These are phyloP conservation scores for Brassica incana DNA, from an alignment of 345 rosid genomes.

Conservation along the genomic window DNA sequence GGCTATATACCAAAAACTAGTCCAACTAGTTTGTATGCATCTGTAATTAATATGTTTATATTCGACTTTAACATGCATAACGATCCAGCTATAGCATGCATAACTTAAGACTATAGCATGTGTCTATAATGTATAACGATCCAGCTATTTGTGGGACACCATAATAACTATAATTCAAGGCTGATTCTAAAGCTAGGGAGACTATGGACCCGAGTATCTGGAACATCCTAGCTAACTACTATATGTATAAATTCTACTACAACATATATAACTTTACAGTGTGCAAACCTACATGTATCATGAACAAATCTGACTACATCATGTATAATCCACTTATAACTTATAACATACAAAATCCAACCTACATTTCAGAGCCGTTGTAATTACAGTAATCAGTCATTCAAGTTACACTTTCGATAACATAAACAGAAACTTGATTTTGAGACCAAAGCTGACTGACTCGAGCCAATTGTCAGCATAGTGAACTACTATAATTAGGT, in stretches of 20 bases:
- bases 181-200: neutral
- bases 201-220: neutral
- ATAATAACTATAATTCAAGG: neutral
- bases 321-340: neutral
- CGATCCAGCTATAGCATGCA: neutral
- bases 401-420: neutral
- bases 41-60: neutral
- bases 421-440: neutral
- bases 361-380: neutral
- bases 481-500: neutral
- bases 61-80: neutral
- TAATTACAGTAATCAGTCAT: neutral
- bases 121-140: neutral
- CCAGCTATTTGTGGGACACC: neutral
- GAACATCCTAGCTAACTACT: neutral
- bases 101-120: neutral
- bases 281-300: neutral
- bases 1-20: neutral
- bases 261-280: neutral
- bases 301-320: neutral
- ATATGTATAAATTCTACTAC: neutral
- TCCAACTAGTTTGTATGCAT: neutral
- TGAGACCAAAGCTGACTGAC: neutral
- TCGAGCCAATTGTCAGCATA: neutral
- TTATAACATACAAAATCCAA: neutral